Evolutionary conservation across 768 basidiomycete genomes (phyloP), one percentile per base, ranked within the genome.

Genomic region (Paxillus rubicundulus): DNA sequence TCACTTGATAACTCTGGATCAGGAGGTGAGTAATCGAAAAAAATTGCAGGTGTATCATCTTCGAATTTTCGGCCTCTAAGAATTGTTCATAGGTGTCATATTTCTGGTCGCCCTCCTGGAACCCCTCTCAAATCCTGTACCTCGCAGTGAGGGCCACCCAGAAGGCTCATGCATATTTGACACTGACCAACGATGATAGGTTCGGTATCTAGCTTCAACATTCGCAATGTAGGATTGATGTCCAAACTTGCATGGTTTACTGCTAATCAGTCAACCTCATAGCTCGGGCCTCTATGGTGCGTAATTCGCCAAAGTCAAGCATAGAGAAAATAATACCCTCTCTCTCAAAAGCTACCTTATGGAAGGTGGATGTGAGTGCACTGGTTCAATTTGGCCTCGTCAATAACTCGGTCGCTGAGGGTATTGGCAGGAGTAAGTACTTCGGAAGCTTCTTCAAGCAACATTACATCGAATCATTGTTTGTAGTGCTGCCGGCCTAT

Each of bases 61-160:
- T 38, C 14, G 9, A 20, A 18, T 9, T 32, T 14, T 34, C 20
- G 43, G 9, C 33, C 24, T 27, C 41, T 41, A 21, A 10, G 24
- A 6, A 24, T 5, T 10, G 4, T 3, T 27, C 32, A 9, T 36
- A 57, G 56, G 53, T 50, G 28, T 18, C n/a, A 27, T 27, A 49
- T 18, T 57, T 57, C 30, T 57, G 56, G 56, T 36, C 34, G 16
- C 33, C 43, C 20, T 18, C 13, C 33, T 33, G 47, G 24, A 45
- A 41, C 45, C 8, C 44, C 18, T 54, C 56, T 5, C 55, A 39
- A 34, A 39, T 54, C 6, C 16, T 57, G 6, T 57, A 57, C 39
- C 48, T 57, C 14, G 21, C n/a, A n/a, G 56, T 57, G 38, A 45
- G 44, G 16, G 39, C 4, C 17, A 27, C 13, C 17, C 5, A 9